Evolutionary conservation across 345 rosid genomes (phyloP).

Genomic region (Combretum micranthum): DNA sequence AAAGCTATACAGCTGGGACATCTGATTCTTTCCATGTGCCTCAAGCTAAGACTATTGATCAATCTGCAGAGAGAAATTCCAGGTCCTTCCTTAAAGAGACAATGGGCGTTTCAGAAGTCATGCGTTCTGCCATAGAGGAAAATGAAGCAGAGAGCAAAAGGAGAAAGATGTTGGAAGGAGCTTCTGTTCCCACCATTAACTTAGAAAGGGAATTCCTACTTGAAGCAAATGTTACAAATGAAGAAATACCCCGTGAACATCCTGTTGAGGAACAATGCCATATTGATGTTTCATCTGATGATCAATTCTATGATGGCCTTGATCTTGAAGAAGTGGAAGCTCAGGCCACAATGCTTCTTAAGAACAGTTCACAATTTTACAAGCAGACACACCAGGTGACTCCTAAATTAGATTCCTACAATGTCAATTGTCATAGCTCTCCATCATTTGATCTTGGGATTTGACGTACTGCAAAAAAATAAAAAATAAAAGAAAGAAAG

Average conservation of each 20-base stretch:
- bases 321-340: slow-evolving; percentile 90
- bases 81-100: slow-evolving; percentile 19
- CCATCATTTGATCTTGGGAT: slow-evolving; percentile 95
- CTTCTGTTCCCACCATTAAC: slow-evolving; percentile 40
- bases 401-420: slow-evolving; percentile 13
- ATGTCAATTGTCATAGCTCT: slow-evolving; percentile 20
- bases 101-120: slow-evolving; percentile 20
- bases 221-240: slow-evolving; percentile 15
- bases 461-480: slow-evolving; percentile 13
- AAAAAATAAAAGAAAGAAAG: no score
- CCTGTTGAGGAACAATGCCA: slow-evolving; percentile 12
- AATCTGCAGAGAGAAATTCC: slow-evolving; percentile 14
- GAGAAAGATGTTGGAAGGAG: slow-evolving; percentile 45
- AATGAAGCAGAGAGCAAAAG: slow-evolving; percentile 30
- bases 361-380: slow-evolving; percentile 26
- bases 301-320: slow-evolving; percentile 59
- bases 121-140: slow-evolving; percentile 22
- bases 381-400: slow-evolving; percentile 21
- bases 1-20: slow-evolving; percentile 36
- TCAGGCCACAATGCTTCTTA: slow-evolving; percentile 56
- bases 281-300: slow-evolving; percentile 39
- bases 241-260: slow-evolving; percentile 19
- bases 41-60: slow-evolving; percentile 16
- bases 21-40: slow-evolving; percentile 31
- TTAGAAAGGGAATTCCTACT: slow-evolving; percentile 41